Base-by-base conservation (phyloP, 2,329 filamentous ascomycete genomes). In the Setomelanomma holmii region DNA sequence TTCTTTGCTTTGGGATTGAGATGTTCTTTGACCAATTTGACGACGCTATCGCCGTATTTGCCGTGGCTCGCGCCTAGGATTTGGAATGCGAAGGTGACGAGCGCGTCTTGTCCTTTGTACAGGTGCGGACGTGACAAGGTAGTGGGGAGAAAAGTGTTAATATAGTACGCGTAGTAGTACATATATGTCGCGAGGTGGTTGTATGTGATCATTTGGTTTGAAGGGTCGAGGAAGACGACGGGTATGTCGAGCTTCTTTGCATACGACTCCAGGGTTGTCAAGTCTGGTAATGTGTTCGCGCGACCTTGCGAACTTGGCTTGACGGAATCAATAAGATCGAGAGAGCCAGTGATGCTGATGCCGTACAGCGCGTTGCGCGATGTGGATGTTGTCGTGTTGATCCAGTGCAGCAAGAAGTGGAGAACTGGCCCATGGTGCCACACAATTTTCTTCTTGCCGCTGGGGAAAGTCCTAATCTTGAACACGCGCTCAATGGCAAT, bases 371-470 rank as follows among this genome's bases (percentile, higher is more conserved):
- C 19, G 6, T 49, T 55, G 20, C 70, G 69, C 10, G 73, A 40
- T 1, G 51, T 35, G 1, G 64, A 40, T 7, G 56, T 63, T 0
- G 71, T 73, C 16, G 45, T 54, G 52, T 67, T 64, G 52, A 74
- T 69, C 55, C 61, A 73, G 20, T 61, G 40, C 3, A 68, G 51
- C 4, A 74, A 52, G 39, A 68, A 66, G 5, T 59, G 61, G 14
- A 74, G 23, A 2, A 66, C 56, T 4, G 70, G 54, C 5, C 68
- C 67, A n/a, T 74, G 68, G 39, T 74, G 71, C 71, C 71, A 74
- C 11, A 71, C 53, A 4, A 74, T 49, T 24, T 64, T 67, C 14
- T 54, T 60, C 33, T 54, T 43, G 34, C 51, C 27, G 16, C 7
- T 46, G 8, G 34, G 12, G 17, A 58, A 56, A 4, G 33, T 52